Conservation (phyloP, 192 early-diverging fungal species). For the Umbelopsis sp. region DNA sequence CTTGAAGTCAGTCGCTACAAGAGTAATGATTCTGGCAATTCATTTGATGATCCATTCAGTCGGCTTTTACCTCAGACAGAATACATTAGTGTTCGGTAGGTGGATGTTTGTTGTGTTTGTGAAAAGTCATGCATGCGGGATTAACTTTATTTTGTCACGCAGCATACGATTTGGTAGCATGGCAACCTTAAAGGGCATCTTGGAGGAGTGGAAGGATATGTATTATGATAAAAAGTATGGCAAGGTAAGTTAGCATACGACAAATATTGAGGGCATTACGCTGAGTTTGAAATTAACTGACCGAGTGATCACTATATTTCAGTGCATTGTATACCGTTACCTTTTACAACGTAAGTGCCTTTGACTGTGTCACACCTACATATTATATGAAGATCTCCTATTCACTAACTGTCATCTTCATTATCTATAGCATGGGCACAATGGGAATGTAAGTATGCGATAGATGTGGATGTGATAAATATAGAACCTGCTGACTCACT, state of each 20-base stretch:
- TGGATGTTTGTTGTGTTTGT: not conserved
- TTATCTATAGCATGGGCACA: not conserved
- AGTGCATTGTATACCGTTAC: conserved; percentile 14
- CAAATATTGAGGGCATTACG: not conserved
- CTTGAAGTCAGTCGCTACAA: conserved; percentile 1
- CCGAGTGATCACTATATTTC: not conserved
- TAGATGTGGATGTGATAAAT: no score
- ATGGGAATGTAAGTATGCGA: conserved; percentile 7
- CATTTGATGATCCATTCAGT: not conserved
- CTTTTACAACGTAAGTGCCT: conserved; percentile 11
- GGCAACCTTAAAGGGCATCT: not conserved
- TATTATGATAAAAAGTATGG: conserved; percentile 23
- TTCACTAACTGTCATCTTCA: not conserved
- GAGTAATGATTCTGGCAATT: not conserved
- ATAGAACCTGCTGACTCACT: not conserved
- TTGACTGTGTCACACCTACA: conserved; percentile 2
- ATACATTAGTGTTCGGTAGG: not conserved
- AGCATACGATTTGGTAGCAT: conserved; percentile 13
- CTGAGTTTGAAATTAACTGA: not conserved
- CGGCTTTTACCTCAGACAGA: conserved; percentile 9
- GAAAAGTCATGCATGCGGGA: not conserved
- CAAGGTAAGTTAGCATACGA: conserved; percentile 27
- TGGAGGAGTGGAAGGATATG: conserved; percentile 32
- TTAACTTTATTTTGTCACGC: not conserved
- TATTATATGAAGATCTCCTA: not conserved